These are phyloP conservation scores for Cudoniella acicularis DNA, from an alignment of 495 filamentous ascomycete species.

Conservation along the genomic window DNA sequence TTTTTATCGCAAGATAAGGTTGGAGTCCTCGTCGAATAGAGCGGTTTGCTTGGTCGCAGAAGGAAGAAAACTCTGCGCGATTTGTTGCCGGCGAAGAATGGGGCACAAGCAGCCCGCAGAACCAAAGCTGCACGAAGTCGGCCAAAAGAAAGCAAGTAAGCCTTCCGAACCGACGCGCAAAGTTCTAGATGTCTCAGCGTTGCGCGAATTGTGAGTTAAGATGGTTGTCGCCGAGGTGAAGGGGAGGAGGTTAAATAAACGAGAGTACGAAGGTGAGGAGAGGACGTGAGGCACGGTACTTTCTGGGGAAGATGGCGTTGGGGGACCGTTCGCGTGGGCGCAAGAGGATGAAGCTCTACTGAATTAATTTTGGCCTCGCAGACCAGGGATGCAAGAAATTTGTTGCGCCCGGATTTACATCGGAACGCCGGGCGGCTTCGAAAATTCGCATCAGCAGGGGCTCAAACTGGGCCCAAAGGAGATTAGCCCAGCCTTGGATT, in stretches of 20 bases:
- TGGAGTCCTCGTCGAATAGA: neutral
- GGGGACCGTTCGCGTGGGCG: neutral
- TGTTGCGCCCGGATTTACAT: neutral
- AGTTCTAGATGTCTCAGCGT: neutral
- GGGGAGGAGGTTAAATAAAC: neutral
- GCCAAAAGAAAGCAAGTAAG: constrained; percentile 1
- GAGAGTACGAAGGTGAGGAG: neutral
- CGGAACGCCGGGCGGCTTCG: no score
- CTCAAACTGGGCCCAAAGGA: neutral
- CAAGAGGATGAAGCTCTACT: neutral
- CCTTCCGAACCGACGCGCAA: neutral
- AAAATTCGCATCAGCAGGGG: no score
- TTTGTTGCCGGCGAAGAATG: neutral
- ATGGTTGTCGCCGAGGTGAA: neutral
- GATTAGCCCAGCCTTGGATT: neutral
- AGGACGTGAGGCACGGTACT: neutral
- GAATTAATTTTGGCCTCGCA: neutral
- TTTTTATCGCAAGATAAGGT: neutral
- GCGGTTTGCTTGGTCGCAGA: neutral
- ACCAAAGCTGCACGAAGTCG: neutral
- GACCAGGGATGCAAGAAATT: neutral
- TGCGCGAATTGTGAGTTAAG: neutral
- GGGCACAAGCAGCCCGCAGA: neutral
- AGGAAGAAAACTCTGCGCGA: neutral
- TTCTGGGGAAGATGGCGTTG: neutral